A percentile compares a stretch with the other conserved stretches of the same genome.
Conservation (phyloP, 2,329 filamentous ascomycete species). For the Fusarium napiforme region DNA sequence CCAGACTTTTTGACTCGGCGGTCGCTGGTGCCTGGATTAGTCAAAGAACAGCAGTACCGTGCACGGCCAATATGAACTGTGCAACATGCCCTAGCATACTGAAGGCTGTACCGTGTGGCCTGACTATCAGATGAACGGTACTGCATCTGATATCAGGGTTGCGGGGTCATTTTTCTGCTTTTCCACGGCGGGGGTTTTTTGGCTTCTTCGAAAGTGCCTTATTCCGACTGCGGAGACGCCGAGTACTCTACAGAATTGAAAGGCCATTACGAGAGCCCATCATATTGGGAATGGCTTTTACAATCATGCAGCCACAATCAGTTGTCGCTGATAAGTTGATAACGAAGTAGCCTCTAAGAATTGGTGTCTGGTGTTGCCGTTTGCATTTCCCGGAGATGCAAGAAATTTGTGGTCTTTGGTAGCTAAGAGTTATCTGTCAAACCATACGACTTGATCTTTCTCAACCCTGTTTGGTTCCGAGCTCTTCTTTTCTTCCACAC, state of each 20-base stretch:
- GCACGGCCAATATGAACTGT: slow-evolving; percentile 32
- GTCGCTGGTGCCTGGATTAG: slow-evolving; percentile 39
- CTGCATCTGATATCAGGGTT: slow-evolving; percentile 40
- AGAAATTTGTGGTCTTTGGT: slow-evolving; percentile 19
- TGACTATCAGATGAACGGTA: slow-evolving; percentile 25
- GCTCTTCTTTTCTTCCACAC: not conserved
- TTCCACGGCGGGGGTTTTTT: slow-evolving; percentile 39
- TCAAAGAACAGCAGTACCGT: slow-evolving; percentile 38
- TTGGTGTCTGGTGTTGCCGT: not conserved
- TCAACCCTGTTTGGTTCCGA: not conserved
- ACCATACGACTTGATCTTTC: slow-evolving; percentile 38
- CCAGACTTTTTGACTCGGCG: slow-evolving; percentile 38
- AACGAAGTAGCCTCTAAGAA: slow-evolving; percentile 20
- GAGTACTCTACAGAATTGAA: slow-evolving; percentile 22
- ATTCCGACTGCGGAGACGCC: slow-evolving; percentile 47
- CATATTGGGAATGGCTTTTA: slow-evolving; percentile 22
- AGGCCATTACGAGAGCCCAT: slow-evolving; percentile 21
- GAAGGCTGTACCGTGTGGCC: slow-evolving; percentile 27
- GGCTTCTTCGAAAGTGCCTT: slow-evolving; percentile 35
- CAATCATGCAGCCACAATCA: slow-evolving; percentile 14
- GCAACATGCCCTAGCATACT: not conserved
- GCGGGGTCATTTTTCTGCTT: slow-evolving; percentile 44
- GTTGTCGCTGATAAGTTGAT: slow-evolving; percentile 28
- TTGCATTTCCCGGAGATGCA: slow-evolving; percentile 40
- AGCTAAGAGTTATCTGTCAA: slow-evolving; percentile 33